A percentile compares a stretch with the other conserved stretches of the same genome.
phyloP scores from a whole-genome alignment of 495 filamentous ascomycete genomes.

The Chaetomium fimeti region DNA sequence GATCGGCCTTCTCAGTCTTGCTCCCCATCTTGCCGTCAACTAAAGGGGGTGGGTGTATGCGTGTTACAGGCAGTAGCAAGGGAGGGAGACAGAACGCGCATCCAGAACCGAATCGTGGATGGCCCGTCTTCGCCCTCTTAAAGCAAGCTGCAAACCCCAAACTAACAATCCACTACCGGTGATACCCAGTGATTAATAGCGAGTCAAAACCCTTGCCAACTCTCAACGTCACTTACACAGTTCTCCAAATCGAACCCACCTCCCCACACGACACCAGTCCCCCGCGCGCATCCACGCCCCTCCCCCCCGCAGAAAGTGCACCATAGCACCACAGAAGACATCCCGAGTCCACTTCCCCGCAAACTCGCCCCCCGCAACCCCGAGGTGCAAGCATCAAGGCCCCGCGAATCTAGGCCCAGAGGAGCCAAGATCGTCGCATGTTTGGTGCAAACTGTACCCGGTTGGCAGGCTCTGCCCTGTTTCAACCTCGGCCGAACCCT shows the following conservation, averaged over 20 bases:
- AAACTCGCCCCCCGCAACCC: conserved; percentile 8
- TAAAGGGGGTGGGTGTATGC: background rate
- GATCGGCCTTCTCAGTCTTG: background rate
- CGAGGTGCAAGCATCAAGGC: background rate
- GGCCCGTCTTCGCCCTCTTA: background rate
- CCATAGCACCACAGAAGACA: background rate
- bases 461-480: background rate
- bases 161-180: background rate
- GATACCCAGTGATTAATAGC: background rate
- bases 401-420: background rate
- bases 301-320: conserved; percentile 1
- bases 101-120: background rate
- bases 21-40: background rate
- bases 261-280: background rate
- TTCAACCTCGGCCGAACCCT: conserved; percentile 2
- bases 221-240: background rate
- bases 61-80: background rate
- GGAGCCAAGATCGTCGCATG: background rate
- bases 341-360: conserved; percentile 14
- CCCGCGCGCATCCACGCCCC: background rate
- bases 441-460: background rate
- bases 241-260: background rate
- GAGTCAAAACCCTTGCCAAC: background rate
- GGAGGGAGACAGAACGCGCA: background rate
- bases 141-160: too few relatives aligned